Conservation (phyloP, 352 stramenopile genomes). For the Phytophthora capsici region DNA sequence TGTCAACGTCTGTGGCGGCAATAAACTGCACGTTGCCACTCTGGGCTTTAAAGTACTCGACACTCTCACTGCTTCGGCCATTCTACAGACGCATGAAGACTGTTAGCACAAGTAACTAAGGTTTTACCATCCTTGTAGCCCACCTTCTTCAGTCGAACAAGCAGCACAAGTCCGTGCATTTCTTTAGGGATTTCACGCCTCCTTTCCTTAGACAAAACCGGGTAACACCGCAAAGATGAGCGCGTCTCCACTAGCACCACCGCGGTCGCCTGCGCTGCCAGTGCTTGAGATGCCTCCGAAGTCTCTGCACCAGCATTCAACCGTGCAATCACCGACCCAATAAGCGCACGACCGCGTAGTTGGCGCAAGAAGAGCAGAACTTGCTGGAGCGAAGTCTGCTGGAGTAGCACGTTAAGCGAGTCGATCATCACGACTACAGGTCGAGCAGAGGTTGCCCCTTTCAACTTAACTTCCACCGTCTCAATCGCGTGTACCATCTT, state of each 20-base stretch:
- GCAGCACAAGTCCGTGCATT: constrained; percentile 64
- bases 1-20: constrained; percentile 6
- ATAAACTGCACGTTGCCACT: constrained; percentile 39
- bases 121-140: neutral
- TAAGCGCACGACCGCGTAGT: constrained; percentile 33
- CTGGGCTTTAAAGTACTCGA: constrained; percentile 67
- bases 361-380: constrained; percentile 53
- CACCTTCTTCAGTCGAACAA: constrained; percentile 77
- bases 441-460: constrained; percentile 25
- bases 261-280: constrained; percentile 53
- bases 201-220: constrained; percentile 64
- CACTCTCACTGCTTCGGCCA: constrained; percentile 60
- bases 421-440: constrained; percentile 67
- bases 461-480: constrained; percentile 12
- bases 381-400: constrained; percentile 49
- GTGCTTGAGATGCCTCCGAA: constrained; percentile 21
- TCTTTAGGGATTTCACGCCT: constrained; percentile 61
- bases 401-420: constrained; percentile 68
- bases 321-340: constrained; percentile 58
- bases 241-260: constrained; percentile 65
- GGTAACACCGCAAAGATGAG: constrained; percentile 58
- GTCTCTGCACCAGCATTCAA: constrained; percentile 48
- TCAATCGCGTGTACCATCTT: constrained; percentile 45
- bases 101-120: constrained; percentile 16
- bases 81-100: constrained; percentile 48